Percentiles rank a stretch among this genome's conserved stretches.
These are phyloP conservation scores for Solanum chiquidenum DNA, from an alignment of 257 asterid genomes.

Conservation along the genomic window DNA sequence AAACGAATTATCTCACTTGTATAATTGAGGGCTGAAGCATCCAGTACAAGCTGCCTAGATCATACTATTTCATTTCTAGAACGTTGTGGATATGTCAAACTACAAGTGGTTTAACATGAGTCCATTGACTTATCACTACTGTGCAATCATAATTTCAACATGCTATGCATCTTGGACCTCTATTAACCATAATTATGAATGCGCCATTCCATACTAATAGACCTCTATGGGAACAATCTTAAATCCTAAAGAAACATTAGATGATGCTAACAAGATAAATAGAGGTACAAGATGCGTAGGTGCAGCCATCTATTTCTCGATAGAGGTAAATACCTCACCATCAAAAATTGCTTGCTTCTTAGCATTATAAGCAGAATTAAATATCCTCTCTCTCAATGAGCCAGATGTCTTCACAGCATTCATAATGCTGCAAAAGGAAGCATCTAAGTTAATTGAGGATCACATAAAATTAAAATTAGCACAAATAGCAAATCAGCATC, in stretches of 20 bases:
- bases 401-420: constrained; percentile 79
- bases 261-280: background rate
- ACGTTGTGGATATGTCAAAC: background rate
- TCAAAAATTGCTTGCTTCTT: constrained; percentile 76
- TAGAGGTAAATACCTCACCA: constrained; percentile 36
- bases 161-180: background rate
- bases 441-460: constrained; percentile 5
- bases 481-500: background rate
- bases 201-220: background rate
- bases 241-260: background rate
- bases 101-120: background rate
- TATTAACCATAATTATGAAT: background rate
- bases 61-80: background rate
- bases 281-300: background rate
- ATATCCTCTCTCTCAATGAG: constrained; percentile 57
- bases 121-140: background rate
- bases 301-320: background rate
- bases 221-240: background rate
- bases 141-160: background rate
- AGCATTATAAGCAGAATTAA: constrained; percentile 80
- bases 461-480: background rate
- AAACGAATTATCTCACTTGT: background rate
- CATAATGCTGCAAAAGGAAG: constrained; percentile 39
- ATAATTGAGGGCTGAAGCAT: background rate
- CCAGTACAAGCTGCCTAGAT: background rate